phyloP scores from a whole-genome alignment of 225 moss, liverwort and hornwort species.

The Lunularia cruciata region DNA sequence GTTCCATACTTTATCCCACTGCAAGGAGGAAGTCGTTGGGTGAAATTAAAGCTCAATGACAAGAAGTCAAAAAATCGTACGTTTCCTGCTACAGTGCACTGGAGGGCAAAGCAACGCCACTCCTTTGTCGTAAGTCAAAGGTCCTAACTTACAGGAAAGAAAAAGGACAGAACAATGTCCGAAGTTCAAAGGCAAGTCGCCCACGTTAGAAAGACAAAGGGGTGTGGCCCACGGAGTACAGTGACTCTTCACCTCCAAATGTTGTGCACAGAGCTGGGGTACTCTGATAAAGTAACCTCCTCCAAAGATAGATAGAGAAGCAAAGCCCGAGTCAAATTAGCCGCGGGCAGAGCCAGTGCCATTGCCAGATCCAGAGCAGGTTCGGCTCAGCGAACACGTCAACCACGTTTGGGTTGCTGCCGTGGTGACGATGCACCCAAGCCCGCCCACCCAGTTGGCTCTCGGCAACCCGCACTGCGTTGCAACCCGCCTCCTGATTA shows the following conservation, averaged over 20 bases:
- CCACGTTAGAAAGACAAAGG: conserved; percentile 6
- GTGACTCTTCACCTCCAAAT: conserved; percentile 15
- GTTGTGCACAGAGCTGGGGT: background rate
- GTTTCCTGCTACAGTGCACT: conserved; percentile 2
- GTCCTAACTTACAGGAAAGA: background rate
- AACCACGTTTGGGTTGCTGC: background rate
- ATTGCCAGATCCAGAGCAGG: conserved; percentile 12
- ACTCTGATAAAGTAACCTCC: background rate
- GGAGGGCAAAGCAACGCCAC: conserved; percentile 7
- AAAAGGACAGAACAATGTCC: conserved; percentile 4
- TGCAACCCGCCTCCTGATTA: background rate
- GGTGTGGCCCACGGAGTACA: conserved; percentile 9
- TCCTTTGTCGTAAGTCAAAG: conserved; percentile 5
- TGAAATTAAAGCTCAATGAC: too few species aligned
- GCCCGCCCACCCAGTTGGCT: background rate
- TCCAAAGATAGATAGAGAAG: conserved; percentile 6
- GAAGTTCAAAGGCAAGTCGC: background rate
- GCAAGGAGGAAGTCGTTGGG: too few species aligned
- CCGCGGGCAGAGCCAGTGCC: conserved; percentile 5
- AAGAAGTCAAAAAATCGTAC: too few species aligned
- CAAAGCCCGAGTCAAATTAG: background rate
- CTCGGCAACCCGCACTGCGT: background rate
- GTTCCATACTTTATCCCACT: too few species aligned
- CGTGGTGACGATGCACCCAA: background rate
- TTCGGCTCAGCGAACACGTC: background rate